Conservation (phyloP, 352 stramenopile species). For the Pythium monospermum region DNA sequence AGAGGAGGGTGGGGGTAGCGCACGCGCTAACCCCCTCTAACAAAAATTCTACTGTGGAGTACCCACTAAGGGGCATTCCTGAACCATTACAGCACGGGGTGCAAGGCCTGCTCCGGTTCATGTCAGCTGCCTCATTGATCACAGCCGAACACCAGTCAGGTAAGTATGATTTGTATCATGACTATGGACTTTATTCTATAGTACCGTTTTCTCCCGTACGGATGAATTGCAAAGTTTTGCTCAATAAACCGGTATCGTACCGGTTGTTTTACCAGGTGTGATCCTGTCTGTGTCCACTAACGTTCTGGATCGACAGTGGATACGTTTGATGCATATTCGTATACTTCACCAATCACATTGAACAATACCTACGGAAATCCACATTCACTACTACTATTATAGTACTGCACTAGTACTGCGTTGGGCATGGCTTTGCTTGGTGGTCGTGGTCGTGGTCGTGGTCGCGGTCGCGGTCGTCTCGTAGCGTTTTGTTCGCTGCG, state of each 20-base stretch:
- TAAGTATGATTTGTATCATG: constrained; percentile 68
- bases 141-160: constrained; percentile 80
- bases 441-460: constrained; percentile 3
- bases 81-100: constrained; percentile 81
- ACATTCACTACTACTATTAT: too few species aligned
- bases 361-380: too few species aligned
- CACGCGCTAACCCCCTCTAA: constrained; percentile 15
- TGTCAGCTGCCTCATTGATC: constrained; percentile 82
- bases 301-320: too few species aligned
- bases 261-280: too few species aligned
- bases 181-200: too few species aligned
- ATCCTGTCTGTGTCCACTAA: too few species aligned
- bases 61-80: constrained; percentile 21
- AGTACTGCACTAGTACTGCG: too few species aligned
- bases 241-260: neutral
- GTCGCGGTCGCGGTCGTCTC: constrained; percentile 5
- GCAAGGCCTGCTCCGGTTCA: constrained; percentile 79
- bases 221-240: neutral
- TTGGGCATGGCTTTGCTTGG: neutral
- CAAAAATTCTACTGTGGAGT: constrained; percentile 25
- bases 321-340: too few species aligned
- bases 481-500: constrained; percentile 9
- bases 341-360: too few species aligned
- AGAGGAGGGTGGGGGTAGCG: constrained; percentile 5
- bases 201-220: too few species aligned